Evolutionary conservation across 176 grass and related monocot genomes (phyloP), one percentile per base, ranked within the genome.

Genomic region (Bolboschoenus planiculmis): DNA sequence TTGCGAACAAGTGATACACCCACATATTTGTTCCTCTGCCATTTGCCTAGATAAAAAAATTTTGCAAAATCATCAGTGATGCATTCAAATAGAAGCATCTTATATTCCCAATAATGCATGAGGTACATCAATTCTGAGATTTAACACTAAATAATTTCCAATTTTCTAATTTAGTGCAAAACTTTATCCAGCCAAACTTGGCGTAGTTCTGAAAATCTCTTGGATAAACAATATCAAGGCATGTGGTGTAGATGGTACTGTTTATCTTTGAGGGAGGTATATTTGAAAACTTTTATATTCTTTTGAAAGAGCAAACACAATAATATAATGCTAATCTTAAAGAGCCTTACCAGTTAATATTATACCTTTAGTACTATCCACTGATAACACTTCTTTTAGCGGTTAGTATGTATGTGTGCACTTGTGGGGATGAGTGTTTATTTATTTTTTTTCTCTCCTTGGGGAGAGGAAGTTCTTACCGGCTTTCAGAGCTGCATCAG

Each of bases 1-100:
- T 96, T 96, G 3, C 90, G 88, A 24, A 96, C 93, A 67, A 96
- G 86, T 39, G 93, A 96, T 1, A 93, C 93, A 71, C 93, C 93
- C 13, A 96, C 93, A 56, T 93, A 96, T 72, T 93, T 96, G 84
- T 90, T 96, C 31, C 93, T 91, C 70, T 35, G 80, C 93, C 93
- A 96, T 91, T 87, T 83, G 61, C 93, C 93, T 96, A 14, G 21
- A 59, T 15, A 27, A 74, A 66, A 5, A 7, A 18, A 53, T 53
- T 65, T 65, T 29, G 40, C 21, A 46, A 26, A 44, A 27, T 74
- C 40, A 74, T 74, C 37, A 74, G 40, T 27, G n/a, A 27, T 72
- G 20, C 39, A 44, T 72, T 23, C 18, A 68, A 40, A 68, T 3
- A 40, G 35, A 40, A 14, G 20, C 67, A 72, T 26, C 10, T 24